Conservation (phyloP, 2,329 filamentous ascomycete species). For the Cytospora paraplurivora region DNA sequence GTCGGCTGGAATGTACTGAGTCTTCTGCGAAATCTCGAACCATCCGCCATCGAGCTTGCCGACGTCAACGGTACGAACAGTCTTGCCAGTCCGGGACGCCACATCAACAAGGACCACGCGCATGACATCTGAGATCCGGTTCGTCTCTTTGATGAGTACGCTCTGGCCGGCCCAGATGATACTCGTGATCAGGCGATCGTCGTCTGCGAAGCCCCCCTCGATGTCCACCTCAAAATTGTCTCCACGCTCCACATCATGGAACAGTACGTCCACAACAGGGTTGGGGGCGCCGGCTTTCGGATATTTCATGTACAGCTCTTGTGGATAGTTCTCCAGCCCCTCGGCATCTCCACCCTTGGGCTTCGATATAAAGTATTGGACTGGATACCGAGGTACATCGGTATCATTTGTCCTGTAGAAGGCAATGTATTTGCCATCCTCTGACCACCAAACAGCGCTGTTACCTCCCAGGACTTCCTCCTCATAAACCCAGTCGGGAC, state of each 20-base stretch:
- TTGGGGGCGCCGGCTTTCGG: constrained; percentile 95
- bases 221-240: constrained; percentile 81
- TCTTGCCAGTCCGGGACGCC: constrained; percentile 68
- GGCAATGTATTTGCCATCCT: constrained; percentile 84
- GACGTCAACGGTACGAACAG: constrained; percentile 78
- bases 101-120: constrained; percentile 87
- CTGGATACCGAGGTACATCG: constrained; percentile 83
- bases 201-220: constrained; percentile 73
- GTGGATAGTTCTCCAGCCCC: constrained; percentile 86
- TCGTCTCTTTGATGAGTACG: constrained; percentile 87
- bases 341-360: constrained; percentile 73
- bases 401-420: constrained; percentile 95
- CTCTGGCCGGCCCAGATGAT: constrained; percentile 87
- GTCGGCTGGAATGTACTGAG: constrained; percentile 84
- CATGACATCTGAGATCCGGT: constrained; percentile 89
- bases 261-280: constrained; percentile 82
- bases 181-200: constrained; percentile 88
- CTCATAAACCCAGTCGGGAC: constrained; percentile 97
- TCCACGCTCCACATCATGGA: constrained; percentile 79
- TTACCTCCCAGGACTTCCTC: constrained; percentile 77
- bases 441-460: constrained; percentile 93
- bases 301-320: constrained; percentile 91
- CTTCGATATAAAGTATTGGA: constrained; percentile 89
- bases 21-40: constrained; percentile 91
- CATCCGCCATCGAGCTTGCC: constrained; percentile 89